Percentiles rank a stretch among this genome's conserved stretches.
phyloP scores from a whole-genome alignment of 108 stramenopile genomes.

The Aurantiochytrium sp. region DNA sequence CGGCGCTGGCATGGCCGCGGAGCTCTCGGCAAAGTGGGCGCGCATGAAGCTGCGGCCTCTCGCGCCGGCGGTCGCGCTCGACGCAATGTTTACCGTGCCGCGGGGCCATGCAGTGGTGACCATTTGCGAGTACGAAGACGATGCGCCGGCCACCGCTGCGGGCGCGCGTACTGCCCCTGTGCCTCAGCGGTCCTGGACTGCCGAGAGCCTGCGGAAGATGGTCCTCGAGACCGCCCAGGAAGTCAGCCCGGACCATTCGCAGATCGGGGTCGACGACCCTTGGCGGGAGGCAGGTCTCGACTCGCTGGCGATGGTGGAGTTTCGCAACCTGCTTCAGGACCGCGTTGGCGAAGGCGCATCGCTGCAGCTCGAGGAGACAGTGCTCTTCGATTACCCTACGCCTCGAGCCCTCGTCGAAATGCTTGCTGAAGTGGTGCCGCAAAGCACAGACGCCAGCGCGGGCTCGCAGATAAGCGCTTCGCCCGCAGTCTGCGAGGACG shows the following conservation, averaged over 20 bases:
- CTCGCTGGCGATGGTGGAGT: constrained; percentile 24
- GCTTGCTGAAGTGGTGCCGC: too few species aligned
- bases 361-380: neutral
- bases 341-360: neutral
- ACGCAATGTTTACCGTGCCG: neutral
- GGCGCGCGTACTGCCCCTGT: neutral
- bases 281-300: constrained; percentile 29
- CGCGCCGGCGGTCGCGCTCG: neutral
- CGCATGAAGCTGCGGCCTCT: neutral
- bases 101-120: neutral
- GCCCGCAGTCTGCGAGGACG: too few species aligned
- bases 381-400: constrained; percentile 40
- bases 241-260: neutral
- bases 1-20: neutral
- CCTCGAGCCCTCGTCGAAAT: too few species aligned
- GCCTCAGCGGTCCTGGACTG: neutral
- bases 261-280: neutral
- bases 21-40: neutral
- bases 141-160: too few species aligned
- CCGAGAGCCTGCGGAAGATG: neutral
- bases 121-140: neutral
- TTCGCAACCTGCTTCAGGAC: neutral
- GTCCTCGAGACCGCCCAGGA: neutral
- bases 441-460: too few species aligned
- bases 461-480: too few species aligned